Base-by-base conservation (phyloP, 1,284 basidiomycete species). In the Ustilago shanxiensis region DNA sequence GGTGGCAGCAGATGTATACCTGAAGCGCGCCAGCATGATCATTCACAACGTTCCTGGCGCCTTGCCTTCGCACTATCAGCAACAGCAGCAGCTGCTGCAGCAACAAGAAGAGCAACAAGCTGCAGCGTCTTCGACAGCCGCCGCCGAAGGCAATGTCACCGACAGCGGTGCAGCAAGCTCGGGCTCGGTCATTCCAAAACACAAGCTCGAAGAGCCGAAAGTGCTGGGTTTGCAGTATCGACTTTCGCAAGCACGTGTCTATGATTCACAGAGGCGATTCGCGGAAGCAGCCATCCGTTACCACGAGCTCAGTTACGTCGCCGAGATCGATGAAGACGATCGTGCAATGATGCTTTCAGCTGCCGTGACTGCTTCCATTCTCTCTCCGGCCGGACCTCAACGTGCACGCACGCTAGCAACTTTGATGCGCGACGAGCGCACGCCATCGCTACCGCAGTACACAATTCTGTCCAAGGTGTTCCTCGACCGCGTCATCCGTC, bases 391-490 rank as follows among this genome's bases (percentile, higher is more conserved):
- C 24, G 97, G 97, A 0, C 95, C 96, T 3, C 94, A 95, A 85
- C 92, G 97, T 44, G 95, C 95, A 20, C 91, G 96, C 39, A 89
- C 98, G 8, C 90, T 99, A 56, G 93, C 95, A 7, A 92, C 94
- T 26, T 89, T 99, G 59, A 95, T 94, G 85, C 90, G 96, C 53
- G 97, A 99, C 86, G 95, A 98, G 83, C 92, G 97, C 37, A 92
- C 94, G 0, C 82, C 89, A 14, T 90, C 93, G 22, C 90, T 95
- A 14, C 90, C 92, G 14, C 92, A 94, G 28, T 92, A 92, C 86
- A 93, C 92, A 81, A 95, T 99, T 86, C 90, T 99, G 28, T 92
- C 92, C 59, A 98, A 98, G 79, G 98, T 98, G 93, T 95, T 98
- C 87, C 91, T 97, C 76, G 95, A 98, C 84, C 95, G 95, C 76